Conservation (phyloP, 495 filamentous ascomycete genomes). For the Neurospora sp. region DNA sequence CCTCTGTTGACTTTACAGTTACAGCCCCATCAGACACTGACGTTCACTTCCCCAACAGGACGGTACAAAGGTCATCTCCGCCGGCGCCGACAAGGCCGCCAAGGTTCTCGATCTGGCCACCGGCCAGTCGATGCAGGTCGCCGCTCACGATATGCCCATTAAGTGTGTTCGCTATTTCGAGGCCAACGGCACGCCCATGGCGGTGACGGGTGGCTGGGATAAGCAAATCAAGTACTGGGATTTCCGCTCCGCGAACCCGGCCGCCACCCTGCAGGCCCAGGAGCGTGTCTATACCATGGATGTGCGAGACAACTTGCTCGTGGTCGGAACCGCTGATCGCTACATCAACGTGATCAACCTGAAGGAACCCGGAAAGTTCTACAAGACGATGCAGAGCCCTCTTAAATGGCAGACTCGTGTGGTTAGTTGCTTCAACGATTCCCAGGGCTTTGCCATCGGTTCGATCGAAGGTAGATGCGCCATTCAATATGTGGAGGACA, state of each 20-base stretch:
- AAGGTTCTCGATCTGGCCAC: conserved; percentile 64
- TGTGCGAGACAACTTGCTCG: conserved; percentile 68
- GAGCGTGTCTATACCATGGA: conserved; percentile 90
- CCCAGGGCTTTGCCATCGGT: conserved; percentile 77
- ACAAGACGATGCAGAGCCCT: conserved; percentile 80
- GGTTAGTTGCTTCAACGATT: conserved; percentile 83
- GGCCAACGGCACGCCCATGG: conserved; percentile 46
- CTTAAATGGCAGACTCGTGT: conserved; percentile 92
- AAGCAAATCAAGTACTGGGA: conserved; percentile 97
- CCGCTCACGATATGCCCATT: conserved; percentile 72
- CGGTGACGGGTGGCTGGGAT: conserved; percentile 91
- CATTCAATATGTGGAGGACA: conserved; percentile 87
- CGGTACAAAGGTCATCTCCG: conserved; percentile 65
- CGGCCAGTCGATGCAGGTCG: conserved; percentile 50
- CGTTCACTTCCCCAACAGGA: conserved; percentile 26
- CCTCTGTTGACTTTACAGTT: neutral
- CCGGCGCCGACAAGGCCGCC: conserved; percentile 73
- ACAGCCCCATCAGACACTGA: neutral
- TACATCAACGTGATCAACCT: conserved; percentile 89
- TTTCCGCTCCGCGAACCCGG: conserved; percentile 51
- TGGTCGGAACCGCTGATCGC: conserved; percentile 83
- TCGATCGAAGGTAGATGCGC: conserved; percentile 87
- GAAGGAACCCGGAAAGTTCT: conserved; percentile 68
- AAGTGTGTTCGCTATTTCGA: conserved; percentile 68
- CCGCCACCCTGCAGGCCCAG: conserved; percentile 54